A percentile compares a stretch with the other conserved stretches of the same genome.
Evolutionary conservation across 2,329 filamentous ascomycete species (phyloP).

Genomic region (Plenodomus lindquistii): DNA sequence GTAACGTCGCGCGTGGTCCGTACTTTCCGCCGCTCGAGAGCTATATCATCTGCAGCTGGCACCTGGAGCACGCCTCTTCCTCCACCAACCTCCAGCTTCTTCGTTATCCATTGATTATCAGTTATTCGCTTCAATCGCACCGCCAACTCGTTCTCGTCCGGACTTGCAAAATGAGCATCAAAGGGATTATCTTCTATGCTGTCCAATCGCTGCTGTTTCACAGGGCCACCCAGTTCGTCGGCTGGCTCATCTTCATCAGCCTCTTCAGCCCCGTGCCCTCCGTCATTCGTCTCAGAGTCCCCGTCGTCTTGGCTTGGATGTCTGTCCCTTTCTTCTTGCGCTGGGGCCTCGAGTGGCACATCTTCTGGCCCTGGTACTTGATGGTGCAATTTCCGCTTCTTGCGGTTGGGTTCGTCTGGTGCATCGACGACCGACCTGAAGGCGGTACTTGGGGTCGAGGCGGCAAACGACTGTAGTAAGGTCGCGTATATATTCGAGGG

Average conservation of each 20-base stretch:
- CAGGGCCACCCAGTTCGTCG: slow-evolving; percentile 7
- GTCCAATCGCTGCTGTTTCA: background rate
- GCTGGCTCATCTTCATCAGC: slow-evolving; percentile 7
- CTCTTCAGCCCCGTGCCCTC: background rate
- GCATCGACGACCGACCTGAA: background rate
- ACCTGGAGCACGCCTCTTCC: slow-evolving; percentile 36
- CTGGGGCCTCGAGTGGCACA: background rate
- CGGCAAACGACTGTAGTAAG: slow-evolving; percentile 58
- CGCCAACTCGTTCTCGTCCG: slow-evolving; percentile 64
- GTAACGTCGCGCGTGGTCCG: slow-evolving; percentile 32
- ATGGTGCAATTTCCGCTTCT: slow-evolving; percentile 57
- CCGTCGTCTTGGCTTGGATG: background rate
- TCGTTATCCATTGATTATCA: slow-evolving; percentile 54
- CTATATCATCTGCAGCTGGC: slow-evolving; percentile 23
- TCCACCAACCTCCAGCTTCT: slow-evolving; percentile 38
- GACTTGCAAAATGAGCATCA: slow-evolving; percentile 74
- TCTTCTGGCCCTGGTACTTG: background rate
- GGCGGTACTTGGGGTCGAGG: slow-evolving; percentile 44
- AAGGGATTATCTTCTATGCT: slow-evolving; percentile 66
- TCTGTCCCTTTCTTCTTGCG: slow-evolving; percentile 2
- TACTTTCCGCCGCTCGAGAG: slow-evolving; percentile 22
- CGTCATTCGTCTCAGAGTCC: background rate
- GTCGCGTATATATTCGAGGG: slow-evolving; percentile 56
- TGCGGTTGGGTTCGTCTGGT: slow-evolving; percentile 52
- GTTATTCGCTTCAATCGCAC: slow-evolving; percentile 54